Evolutionary conservation across 2,329 filamentous ascomycete species (phyloP), one percentile per base, ranked within the genome.

Genomic region (Diaporthe ampelina): DNA sequence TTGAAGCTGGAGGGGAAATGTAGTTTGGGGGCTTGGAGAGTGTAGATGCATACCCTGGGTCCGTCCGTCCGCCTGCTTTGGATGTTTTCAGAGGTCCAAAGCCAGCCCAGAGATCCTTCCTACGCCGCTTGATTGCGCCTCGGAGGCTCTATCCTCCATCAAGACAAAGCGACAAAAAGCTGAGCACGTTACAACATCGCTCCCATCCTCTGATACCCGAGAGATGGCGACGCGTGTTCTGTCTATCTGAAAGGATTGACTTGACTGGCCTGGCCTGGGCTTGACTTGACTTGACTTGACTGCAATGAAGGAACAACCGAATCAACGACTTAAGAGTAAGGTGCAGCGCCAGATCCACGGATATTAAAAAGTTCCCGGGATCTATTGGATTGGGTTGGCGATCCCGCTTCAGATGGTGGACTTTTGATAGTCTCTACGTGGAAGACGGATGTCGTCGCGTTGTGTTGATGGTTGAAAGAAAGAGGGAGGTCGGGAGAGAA

Each of bases 381-480:
- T 72, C 70, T 72, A 72, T 72, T 40, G 52, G 54, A 54, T 32
- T 48, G 35, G 59, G 40, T 40, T 26, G 50, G 50, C 45, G 50
- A 63, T 72, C 58, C 70, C 70, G 57, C 57, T 72, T 58, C 70
- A 54, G 48, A 54, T 59, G 37, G 63, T 63, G 57, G 70, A 72
- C 58, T 56, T 52, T 52, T 40, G 70, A 61, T 24, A 72, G 70
- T 72, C 70, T 72, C 70, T 72, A 72, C 70, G 70, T 72, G 70
- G 57, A 63, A 56, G 70, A 72, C 57, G 40, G 70, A 72, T 72
- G 70, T 61, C 58, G 70, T 72, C 57, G 57, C 26, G 70, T 63
- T 63, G 57, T 50, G 74, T 73, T 81, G 80, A 77, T 76, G 73
- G 50, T 61, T 78, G 79, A 80, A 81, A 80, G 76, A 54, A 54